Evolutionary conservation across 2,329 filamentous ascomycete species (phyloP).

Genomic region (Aspergillus sp.): DNA sequence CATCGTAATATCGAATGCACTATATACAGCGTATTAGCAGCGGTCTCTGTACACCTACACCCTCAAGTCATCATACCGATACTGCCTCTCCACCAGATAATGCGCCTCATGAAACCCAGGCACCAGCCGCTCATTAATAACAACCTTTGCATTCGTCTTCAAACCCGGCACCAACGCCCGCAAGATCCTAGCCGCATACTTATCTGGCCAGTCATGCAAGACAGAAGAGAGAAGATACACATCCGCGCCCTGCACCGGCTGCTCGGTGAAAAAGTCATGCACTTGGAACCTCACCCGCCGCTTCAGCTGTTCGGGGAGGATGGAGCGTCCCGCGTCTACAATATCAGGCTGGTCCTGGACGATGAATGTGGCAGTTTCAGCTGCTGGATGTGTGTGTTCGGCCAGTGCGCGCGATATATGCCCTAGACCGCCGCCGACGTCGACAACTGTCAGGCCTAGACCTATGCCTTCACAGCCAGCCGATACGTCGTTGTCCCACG

Average conservation of each 20-base stretch:
- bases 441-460: too few species aligned
- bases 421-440: too few species aligned
- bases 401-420: too few species aligned
- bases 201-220: neutral
- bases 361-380: too few species aligned
- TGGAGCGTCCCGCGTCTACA: neutral
- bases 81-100: neutral
- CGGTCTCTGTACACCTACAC: too few species aligned
- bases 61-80: neutral
- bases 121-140: neutral
- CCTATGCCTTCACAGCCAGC: too few species aligned
- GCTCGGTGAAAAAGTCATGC: neutral
- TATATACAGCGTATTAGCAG: neutral
- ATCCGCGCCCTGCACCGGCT: neutral
- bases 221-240: neutral
- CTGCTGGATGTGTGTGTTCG: too few species aligned
- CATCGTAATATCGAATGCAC: neutral
- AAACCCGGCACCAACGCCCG: neutral
- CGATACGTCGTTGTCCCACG: too few species aligned
- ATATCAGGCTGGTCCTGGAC: too few species aligned
- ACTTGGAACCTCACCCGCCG: neutral
- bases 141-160: neutral
- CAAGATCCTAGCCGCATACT: neutral
- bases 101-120: neutral
- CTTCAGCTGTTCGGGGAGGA: neutral